phyloP scores from a whole-genome alignment of 306 rosid species.

The Vicia sativa region DNA sequence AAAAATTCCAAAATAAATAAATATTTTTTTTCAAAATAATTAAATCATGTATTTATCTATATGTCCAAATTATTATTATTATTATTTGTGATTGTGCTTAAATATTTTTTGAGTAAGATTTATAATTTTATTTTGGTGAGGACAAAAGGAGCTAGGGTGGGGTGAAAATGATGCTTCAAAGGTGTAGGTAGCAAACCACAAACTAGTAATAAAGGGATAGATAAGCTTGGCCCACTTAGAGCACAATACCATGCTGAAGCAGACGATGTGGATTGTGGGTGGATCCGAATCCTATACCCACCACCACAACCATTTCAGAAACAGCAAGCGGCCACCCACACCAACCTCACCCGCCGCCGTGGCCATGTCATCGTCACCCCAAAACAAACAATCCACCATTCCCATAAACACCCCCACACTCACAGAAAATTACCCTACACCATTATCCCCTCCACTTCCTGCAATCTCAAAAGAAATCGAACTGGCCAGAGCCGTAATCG shows the following conservation, averaged over 20 bases:
- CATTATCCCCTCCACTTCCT: constrained; percentile 76
- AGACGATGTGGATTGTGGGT: background rate
- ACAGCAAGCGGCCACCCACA: background rate
- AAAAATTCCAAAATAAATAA: too few species aligned
- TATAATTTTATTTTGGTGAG: too few species aligned
- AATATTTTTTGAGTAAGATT: too few species aligned
- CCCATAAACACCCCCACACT: constrained; percentile 42
- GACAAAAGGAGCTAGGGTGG: too few species aligned
- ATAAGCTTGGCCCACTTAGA: background rate
- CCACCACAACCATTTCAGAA: background rate
- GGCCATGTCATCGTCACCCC: constrained; percentile 52
- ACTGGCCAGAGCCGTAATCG: constrained; percentile 66
- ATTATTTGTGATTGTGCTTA: too few species aligned
- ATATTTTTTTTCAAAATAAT: too few species aligned
- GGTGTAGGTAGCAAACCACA: too few species aligned
- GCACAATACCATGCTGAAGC: background rate
- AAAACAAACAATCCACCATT: constrained; percentile 27
- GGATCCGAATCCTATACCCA: background rate
- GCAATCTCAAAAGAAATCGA: constrained; percentile 72
- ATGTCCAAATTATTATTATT: too few species aligned
- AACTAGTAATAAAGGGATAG: too few species aligned
- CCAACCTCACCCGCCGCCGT: constrained; percentile 10
- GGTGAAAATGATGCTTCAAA: too few species aligned
- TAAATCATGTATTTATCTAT: too few species aligned
- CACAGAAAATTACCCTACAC: constrained; percentile 57